Evolutionary conservation across 1,284 basidiomycete species (phyloP), one percentile per base, ranked within the genome.

Genomic region (Ganoderma sinense): DNA sequence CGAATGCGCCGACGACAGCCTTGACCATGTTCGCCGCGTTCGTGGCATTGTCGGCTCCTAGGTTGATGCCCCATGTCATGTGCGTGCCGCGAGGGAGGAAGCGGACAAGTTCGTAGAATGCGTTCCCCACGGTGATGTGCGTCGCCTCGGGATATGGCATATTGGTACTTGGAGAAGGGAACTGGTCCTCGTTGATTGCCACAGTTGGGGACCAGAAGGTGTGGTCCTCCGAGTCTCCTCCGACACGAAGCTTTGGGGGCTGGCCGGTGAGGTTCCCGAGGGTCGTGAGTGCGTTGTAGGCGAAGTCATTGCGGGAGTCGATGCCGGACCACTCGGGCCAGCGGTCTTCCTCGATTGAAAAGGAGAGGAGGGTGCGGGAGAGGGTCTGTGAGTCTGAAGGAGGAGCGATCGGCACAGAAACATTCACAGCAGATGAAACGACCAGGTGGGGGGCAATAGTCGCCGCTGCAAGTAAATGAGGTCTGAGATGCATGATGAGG

Each of bases 1-100:
- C 69, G 75, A 91, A 91, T 10, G 87, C 89, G 64, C 83, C 82
- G 10, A 85, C 71, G 69, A 93, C 85, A 0, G 89, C 86, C 66
- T 82, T 80, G 0, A 88, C 86, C 79, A 91, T 85, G n/a, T 89
- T 84, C 63, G 85, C 84, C 0, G 85, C 86, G 48, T 88, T 86
- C 36, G 88, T 89, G 65, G 87, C 69, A 73, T 92, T 91, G 68
- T 85, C 80, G 48, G 80, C 74, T 14, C 88, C 86, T n/a, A 92
- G 79, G 77, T 92, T 92, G 65, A 93, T 82, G 26, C 91, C 92
- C 88, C 89, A 93, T 18, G 84, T 88, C 71, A 91, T 88, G 73
- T 83, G 84, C 3, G 88, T 89, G 41, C 84, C 87, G 14, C 77
- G 71, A 40, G 89, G 89, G 58, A 92, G 83, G 73, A 88, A 87